Evolutionary conservation across 306 rosid genomes (phyloP).

Genomic region (Prunus campanulata): DNA sequence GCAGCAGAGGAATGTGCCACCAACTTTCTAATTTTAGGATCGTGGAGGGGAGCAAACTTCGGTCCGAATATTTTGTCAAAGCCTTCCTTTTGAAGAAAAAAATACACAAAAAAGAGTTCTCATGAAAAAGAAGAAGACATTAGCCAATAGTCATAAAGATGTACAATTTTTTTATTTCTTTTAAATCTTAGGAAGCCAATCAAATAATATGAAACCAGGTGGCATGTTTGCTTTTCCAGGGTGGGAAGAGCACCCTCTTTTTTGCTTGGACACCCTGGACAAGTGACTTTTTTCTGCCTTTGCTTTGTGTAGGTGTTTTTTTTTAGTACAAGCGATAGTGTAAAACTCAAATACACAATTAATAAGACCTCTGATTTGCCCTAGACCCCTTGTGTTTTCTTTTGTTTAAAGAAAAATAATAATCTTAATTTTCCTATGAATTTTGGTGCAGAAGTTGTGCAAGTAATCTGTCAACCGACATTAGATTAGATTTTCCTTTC

Average conservation of each 20-base stretch:
- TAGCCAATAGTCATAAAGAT: neutral
- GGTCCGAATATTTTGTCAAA: constrained; percentile 44
- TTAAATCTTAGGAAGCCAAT: neutral
- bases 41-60: constrained; percentile 89
- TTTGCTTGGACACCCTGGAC: constrained; percentile 2
- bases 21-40: constrained; percentile 49
- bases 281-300: neutral
- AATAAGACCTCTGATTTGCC: fast-evolving
- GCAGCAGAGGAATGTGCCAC: constrained; percentile 36
- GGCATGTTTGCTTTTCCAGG: constrained; percentile 12
- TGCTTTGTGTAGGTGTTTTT: too few relatives aligned
- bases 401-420: neutral
- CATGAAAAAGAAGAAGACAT: neutral
- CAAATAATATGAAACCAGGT: constrained; percentile 24
- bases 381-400: too few relatives aligned
- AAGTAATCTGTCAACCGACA: constrained; percentile 14
- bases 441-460: neutral
- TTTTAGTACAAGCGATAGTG: neutral
- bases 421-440: neutral
- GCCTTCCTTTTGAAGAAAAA: constrained; percentile 22
- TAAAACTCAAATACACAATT: too few relatives aligned
- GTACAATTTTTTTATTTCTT: neutral
- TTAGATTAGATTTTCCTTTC: neutral
- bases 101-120: neutral
- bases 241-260: constrained; percentile 9